Percentiles rank a stretch among this genome's conserved stretches.
These are phyloP conservation scores for Williopsis jadinii DNA, from an alignment of 1,139 yeast genomes.

Conservation along the genomic window DNA sequence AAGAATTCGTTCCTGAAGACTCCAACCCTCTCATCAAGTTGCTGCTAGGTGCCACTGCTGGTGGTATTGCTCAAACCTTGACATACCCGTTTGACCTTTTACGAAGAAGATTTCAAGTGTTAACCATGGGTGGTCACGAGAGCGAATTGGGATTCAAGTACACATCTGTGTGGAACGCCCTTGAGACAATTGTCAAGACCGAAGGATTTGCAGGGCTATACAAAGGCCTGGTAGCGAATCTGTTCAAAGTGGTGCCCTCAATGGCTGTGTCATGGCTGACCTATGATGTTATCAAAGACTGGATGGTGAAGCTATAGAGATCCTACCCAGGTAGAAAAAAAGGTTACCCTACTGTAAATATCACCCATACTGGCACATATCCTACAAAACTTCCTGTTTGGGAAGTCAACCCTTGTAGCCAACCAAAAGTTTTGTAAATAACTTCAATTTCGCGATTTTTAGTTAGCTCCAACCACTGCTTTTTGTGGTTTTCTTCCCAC, in stretches of 20 bases:
- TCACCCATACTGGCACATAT: too few relatives aligned
- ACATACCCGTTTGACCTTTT: conserved; percentile 90
- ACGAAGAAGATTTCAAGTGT: conserved; percentile 85
- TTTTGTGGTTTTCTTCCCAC: too few relatives aligned
- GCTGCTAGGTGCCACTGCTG: conserved; percentile 77
- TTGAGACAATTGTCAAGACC: conserved; percentile 52
- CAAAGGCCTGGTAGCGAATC: conserved; percentile 82
- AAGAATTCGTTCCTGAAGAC: conserved; percentile 40
- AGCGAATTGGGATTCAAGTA: conserved; percentile 78
- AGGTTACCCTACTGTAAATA: too few relatives aligned
- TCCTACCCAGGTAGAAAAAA: too few relatives aligned
- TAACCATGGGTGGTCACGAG: conserved; percentile 45
- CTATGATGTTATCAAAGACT: conserved; percentile 59
- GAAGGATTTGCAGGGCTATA: conserved; percentile 83
- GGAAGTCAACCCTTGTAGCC: conserved; percentile 15
- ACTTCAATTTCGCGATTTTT: too few relatives aligned
- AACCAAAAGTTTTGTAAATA: conserved; percentile 13
- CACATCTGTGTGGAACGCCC: conserved; percentile 63
- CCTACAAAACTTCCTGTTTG: conserved; percentile 4
- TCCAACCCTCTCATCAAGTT: conserved; percentile 48
- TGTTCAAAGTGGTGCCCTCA: conserved; percentile 86
- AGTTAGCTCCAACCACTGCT: too few relatives aligned
- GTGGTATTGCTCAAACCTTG: conserved; percentile 75
- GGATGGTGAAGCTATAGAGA: conserved; percentile 12
- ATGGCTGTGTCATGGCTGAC: conserved; percentile 95